Evolutionary conservation across 1,284 basidiomycete species (phyloP), one percentile per base, ranked within the genome.

Genomic region (Pyrrhoderma noxium): DNA sequence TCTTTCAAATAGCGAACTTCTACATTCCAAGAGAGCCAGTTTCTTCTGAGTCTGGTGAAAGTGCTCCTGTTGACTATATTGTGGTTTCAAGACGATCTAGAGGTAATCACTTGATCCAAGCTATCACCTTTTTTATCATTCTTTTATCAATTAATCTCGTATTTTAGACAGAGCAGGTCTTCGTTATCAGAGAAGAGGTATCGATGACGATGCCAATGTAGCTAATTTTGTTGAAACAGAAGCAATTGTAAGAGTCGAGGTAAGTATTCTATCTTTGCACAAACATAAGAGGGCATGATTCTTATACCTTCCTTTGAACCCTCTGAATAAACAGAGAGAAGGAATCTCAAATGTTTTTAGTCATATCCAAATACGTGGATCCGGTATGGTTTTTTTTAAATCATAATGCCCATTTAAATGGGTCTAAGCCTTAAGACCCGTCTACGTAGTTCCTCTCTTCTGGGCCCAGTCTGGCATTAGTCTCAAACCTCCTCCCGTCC

Each of bases 171-270:
- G 96, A 45, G 93, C 93, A 9, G 96, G 96, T 1, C 81, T 98
- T 45, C 80, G 96, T 48, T 99, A 97, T 74, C 96, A 99, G 65
- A 82, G 92, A 25, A 79, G 96, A 61, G 96, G 96, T 2, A 83
- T 99, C 53, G 93, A 99, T 61, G 79, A 85, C 52, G 83, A 88
- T 57, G 85, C 89, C 11, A 76, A 82, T 62, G 86, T 86, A 9
- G 89, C 91, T 3, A 95, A 94, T 67, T 94, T 92, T 64, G 93
- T 94, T 35, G 93, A 96, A 69, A 93, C 91, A 0, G 93, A 96
- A 69, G 88, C 91, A 23, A 81, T 96, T 54, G 79, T 91, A 68
- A 74, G 80, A 35, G 77, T 93, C 13, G 77, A 85, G 71, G 90
- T 89, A 56, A 11, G 11, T 40, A 40, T 5, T 40, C 5, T n/a